Evolutionary conservation across 345 rosid species (phyloP).

Genomic region (Salix exigua): DNA sequence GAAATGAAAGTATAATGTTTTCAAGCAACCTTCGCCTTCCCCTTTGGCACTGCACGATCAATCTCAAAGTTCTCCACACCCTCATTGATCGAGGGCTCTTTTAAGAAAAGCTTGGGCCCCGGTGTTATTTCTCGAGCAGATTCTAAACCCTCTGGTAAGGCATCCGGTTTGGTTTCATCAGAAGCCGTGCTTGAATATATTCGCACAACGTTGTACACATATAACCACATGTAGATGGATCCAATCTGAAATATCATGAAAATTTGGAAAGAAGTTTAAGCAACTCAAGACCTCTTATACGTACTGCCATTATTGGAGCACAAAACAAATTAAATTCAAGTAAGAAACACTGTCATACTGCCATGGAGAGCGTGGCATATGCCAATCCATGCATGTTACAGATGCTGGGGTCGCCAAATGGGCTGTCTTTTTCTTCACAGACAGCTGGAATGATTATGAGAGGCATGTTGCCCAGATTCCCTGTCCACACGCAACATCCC

Average conservation of each 20-base stretch:
- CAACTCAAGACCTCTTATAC: background rate
- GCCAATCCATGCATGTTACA: slow-evolving; percentile 39
- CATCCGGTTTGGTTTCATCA: slow-evolving; percentile 5
- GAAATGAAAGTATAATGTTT: background rate
- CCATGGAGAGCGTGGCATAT: slow-evolving; percentile 50
- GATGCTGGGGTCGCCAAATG: slow-evolving; percentile 42
- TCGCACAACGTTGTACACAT: slow-evolving; percentile 43
- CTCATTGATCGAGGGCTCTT: background rate
- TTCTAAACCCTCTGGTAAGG: background rate
- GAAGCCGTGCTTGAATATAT: slow-evolving; percentile 17
- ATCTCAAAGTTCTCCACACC: slow-evolving; percentile 4
- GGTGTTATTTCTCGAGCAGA: slow-evolving; percentile 8
- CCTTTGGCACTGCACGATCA: slow-evolving; percentile 3
- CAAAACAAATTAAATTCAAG: background rate
- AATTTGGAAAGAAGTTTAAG: background rate
- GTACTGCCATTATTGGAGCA: background rate
- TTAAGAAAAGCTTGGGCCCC: slow-evolving; percentile 22
- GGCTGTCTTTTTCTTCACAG: slow-evolving; percentile 45
- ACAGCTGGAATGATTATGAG: slow-evolving; percentile 49
- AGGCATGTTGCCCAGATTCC: slow-evolving; percentile 50
- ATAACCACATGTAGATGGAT: slow-evolving; percentile 45
- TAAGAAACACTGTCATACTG: slow-evolving; percentile 26
- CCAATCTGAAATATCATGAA: slow-evolving; percentile 33
- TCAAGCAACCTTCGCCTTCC: slow-evolving; percentile 2
- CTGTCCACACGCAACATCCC: slow-evolving; percentile 12